These are phyloP conservation scores for Fusarium secorum DNA, from an alignment of 2,329 filamentous ascomycete species.

Conservation along the genomic window DNA sequence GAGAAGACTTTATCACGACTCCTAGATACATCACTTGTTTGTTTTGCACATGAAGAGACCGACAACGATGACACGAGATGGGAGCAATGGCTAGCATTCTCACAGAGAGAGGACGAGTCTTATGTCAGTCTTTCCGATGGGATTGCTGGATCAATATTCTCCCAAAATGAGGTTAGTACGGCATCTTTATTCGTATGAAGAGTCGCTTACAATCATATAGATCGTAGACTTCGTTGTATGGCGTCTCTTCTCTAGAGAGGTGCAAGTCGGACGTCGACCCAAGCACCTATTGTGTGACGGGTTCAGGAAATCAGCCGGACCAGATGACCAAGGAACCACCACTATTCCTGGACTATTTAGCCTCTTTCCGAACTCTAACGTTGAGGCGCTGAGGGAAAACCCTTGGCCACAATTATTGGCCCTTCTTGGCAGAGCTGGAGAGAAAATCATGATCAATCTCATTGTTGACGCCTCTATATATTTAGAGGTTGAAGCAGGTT, in stretches of 20 bases:
- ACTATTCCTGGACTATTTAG: constrained; percentile 71
- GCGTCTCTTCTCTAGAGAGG: constrained; percentile 72
- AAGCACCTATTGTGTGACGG: constrained; percentile 86
- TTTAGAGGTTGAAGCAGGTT: constrained; percentile 63
- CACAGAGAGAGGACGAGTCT: constrained; percentile 68
- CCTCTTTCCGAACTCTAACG: constrained; percentile 73
- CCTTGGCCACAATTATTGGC: constrained; percentile 80
- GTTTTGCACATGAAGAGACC: constrained; percentile 50
- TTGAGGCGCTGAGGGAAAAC: constrained; percentile 69
- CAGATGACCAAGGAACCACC: constrained; percentile 44
- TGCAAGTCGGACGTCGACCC: constrained; percentile 58
- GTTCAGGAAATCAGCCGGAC: constrained; percentile 63
- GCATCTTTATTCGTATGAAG: background rate
- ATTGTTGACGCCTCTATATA: constrained; percentile 83
- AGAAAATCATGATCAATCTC: constrained; percentile 79
- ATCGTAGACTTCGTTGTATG: constrained; percentile 81
- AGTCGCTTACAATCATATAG: constrained; percentile 52
- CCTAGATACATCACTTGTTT: constrained; percentile 76
- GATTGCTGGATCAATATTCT: constrained; percentile 55
- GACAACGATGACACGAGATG: constrained; percentile 52
- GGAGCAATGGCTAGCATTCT: constrained; percentile 67
- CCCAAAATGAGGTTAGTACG: constrained; percentile 67
- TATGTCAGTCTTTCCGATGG: constrained; percentile 61
- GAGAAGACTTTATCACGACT: constrained; percentile 61
- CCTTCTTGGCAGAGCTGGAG: constrained; percentile 77